Evolutionary conservation across 2,329 filamentous ascomycete genomes (phyloP).

Genomic region (Aspergillus fructus): DNA sequence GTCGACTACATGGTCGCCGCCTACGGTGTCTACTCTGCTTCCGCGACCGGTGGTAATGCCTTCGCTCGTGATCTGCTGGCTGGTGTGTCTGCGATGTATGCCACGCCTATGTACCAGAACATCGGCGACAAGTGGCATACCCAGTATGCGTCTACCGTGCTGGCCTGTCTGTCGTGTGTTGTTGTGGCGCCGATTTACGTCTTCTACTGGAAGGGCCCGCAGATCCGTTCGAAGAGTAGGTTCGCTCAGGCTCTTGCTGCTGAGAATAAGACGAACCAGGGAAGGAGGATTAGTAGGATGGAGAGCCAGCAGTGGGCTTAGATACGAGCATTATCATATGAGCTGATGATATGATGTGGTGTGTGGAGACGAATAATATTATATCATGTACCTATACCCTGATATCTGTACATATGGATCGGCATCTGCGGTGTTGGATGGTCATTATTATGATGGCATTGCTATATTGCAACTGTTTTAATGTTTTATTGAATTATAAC

Average conservation of each 20-base stretch:
- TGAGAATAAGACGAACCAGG: constrained; percentile 20
- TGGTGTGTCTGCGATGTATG: constrained; percentile 68
- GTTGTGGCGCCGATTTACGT: constrained; percentile 56
- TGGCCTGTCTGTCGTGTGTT: constrained; percentile 52
- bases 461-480: too few species aligned
- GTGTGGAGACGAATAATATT: not conserved
- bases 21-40: constrained; percentile 71
- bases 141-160: constrained; percentile 54
- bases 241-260: constrained; percentile 48
- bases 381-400: not conserved
- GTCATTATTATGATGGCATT: not conserved
- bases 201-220: constrained; percentile 58
- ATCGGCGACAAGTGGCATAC: constrained; percentile 46
- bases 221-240: constrained; percentile 50
- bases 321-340: not conserved
- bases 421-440: too few species aligned
- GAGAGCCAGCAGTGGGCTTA: not conserved
- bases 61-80: constrained; percentile 73
- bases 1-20: constrained; percentile 77
- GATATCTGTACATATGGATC: not conserved
- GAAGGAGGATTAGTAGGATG: constrained; percentile 17
- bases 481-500: too few species aligned
- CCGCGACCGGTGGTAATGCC: constrained; percentile 73
- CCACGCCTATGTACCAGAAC: constrained; percentile 62
- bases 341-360: too few species aligned